These are phyloP conservation scores for Colletotrichum sp. DNA, from an alignment of 2,329 filamentous ascomycete species.

Conservation along the genomic window DNA sequence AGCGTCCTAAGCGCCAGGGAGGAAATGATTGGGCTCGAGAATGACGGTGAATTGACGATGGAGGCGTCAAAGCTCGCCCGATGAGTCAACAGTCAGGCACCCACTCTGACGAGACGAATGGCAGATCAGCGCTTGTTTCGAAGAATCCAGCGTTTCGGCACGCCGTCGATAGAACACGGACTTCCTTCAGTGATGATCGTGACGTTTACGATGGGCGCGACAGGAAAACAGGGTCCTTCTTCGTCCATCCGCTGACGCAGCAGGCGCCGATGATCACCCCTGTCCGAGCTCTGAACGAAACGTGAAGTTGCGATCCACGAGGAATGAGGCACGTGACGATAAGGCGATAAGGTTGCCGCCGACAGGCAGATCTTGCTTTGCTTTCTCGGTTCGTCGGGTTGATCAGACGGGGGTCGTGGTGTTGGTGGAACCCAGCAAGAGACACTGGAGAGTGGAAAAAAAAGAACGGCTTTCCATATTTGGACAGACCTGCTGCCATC, in stretches of 20 bases:
- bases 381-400: background rate
- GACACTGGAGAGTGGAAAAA: background rate
- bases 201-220: background rate
- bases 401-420: background rate
- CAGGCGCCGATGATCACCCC: background rate
- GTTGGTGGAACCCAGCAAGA: background rate
- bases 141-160: background rate
- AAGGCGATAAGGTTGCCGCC: background rate
- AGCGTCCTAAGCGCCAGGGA: background rate
- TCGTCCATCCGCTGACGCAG: background rate
- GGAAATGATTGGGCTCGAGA: background rate
- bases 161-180: background rate
- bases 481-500: background rate
- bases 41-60: background rate
- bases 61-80: background rate
- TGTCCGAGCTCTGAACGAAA: background rate
- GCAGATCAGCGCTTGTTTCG: background rate
- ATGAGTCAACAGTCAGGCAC: slow-evolving; percentile 2
- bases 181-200: background rate
- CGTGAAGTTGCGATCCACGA: background rate
- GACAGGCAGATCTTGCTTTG: background rate
- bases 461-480: background rate
- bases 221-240: background rate
- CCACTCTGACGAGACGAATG: background rate
- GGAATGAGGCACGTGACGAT: background rate